Percentiles rank a stretch among this genome's conserved stretches.
Evolutionary conservation across 2,329 filamentous ascomycete species (phyloP).

Genomic region (Coccinonectria pachysandricola): DNA sequence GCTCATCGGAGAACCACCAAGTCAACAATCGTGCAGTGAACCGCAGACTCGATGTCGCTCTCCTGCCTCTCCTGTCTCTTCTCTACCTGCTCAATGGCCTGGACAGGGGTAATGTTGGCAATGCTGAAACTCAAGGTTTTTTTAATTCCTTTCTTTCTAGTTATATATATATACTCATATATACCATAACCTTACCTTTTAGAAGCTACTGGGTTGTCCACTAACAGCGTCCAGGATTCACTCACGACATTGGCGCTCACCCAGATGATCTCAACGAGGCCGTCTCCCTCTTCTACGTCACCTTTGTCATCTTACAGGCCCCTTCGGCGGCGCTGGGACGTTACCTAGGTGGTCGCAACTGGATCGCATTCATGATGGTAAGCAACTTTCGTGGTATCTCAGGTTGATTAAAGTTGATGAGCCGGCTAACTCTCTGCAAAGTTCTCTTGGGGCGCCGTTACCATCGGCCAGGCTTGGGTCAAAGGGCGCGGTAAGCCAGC

Average conservation of each 20-base stretch:
- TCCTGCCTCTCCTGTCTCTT: constrained; percentile 28
- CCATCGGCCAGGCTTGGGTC: constrained; percentile 17
- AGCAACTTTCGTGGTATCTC: constrained; percentile 3
- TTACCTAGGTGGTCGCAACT: constrained; percentile 16
- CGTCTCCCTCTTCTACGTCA: constrained; percentile 19
- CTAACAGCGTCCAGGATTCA: constrained; percentile 19
- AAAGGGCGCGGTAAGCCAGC: constrained; percentile 13
- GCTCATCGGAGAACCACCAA: constrained; percentile 3
- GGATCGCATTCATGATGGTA: constrained; percentile 19
- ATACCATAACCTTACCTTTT: too few relatives aligned
- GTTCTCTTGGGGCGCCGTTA: constrained; percentile 17
- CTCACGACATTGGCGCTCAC: constrained; percentile 15
- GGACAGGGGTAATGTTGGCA: constrained; percentile 31
- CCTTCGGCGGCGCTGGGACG: constrained; percentile 16
- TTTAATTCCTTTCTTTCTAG: too few relatives aligned
- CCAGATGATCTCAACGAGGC: constrained; percentile 18
- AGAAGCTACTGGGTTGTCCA: too few relatives aligned
- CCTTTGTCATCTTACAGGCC: constrained; percentile 18
- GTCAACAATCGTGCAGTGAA: constrained; percentile 20
- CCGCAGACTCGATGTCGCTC: constrained; percentile 25
- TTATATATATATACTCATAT: too few relatives aligned
- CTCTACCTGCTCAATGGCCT: constrained; percentile 32
- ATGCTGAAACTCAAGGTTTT: constrained; percentile 28
- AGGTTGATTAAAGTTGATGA: constrained; percentile 7
- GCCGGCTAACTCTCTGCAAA: too few relatives aligned